Evolutionary conservation across 2,329 filamentous ascomycete genomes (phyloP).

Genomic region (Colletotrichum australisinense): DNA sequence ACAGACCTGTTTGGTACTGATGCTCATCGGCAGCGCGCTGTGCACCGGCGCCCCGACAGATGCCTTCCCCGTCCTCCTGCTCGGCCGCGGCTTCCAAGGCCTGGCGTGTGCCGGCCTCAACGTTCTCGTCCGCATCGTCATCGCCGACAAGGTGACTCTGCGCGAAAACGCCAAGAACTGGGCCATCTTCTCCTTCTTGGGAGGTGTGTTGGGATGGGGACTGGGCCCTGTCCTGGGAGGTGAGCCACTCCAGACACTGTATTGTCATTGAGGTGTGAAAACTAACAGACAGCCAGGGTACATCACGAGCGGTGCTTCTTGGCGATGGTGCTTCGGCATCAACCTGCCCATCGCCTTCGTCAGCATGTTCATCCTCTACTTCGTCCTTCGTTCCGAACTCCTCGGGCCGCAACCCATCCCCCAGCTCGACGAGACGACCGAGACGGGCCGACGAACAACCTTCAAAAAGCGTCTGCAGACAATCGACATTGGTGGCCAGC

Average conservation of each 20-base stretch:
- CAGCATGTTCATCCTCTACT: slow-evolving; percentile 63
- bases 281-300: slow-evolving; percentile 47
- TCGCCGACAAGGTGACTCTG: slow-evolving; percentile 73
- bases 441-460: slow-evolving; percentile 43
- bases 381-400: slow-evolving; percentile 69
- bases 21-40: slow-evolving; percentile 70
- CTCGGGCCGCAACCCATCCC: slow-evolving; percentile 62
- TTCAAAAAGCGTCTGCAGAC: slow-evolving; percentile 62
- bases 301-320: slow-evolving; percentile 61
- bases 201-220: slow-evolving; percentile 66
- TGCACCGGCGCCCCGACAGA: slow-evolving; percentile 67
- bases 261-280: too few relatives aligned
- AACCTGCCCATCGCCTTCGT: slow-evolving; percentile 67
- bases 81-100: slow-evolving; percentile 73
- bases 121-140: slow-evolving; percentile 70
- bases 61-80: slow-evolving; percentile 68
- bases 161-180: slow-evolving; percentile 72
- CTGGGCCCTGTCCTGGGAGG: slow-evolving; percentile 72
- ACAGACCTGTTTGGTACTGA: slow-evolving; percentile 69
- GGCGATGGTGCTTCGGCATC: slow-evolving; percentile 76
- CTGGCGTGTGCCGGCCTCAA: slow-evolving; percentile 70
- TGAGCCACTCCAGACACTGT: slow-evolving; percentile 18
- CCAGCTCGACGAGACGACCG: slow-evolving; percentile 54
- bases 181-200: slow-evolving; percentile 70
- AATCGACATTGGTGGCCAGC: slow-evolving; percentile 66